Base-by-base conservation (phyloP, 768 basidiomycete genomes). In the Suillus ampliporus region DNA sequence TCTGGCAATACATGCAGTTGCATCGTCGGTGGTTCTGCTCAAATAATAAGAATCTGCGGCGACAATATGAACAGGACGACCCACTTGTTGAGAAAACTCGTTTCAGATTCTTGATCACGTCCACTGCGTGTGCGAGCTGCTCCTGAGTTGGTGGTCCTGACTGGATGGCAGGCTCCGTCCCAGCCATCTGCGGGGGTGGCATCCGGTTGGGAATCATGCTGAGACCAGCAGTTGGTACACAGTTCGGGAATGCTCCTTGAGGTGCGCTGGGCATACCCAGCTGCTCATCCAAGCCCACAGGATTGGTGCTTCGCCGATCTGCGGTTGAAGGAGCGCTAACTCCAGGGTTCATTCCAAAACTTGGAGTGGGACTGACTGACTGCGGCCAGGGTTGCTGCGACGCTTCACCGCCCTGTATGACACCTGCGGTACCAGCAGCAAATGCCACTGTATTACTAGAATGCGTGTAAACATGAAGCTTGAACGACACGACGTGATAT, bases 1-100 rank as follows among this genome's bases (percentile, higher is more conserved):
- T 80, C 76, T 5, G 86, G 80, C 31, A 90, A 68, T 15, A 81
- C 80, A 15, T 78, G 70, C 10, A 66, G 54, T 8, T 69, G 57
- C 70, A 82, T 78, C 46, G 66, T 71, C 6, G 69, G 72, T 48
- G 80, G 70, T 28, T 70, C 84, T 84, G 60, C 19, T 58, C 47
- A 31, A 47, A 31, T 23, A 58, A 57, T 68, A 13, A 68, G 62
- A 44, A 56, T 51, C 48, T 51, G 63, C 47, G 67, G 61, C 38
- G 52, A 43, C 70, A 46, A 52, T 57, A 47, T 13, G 1, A 31
- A 54, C n/a, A 47, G 62, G 62, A 69, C 71, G 65, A 62, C 72
- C 71, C 73, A 66, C 72, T 73, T 40, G 69, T 68, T 54, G 71
- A 67, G 47, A 79, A 81, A 0, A 77, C 69, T 3, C 69, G 63